Percentiles rank a stretch among this genome's conserved stretches.
Evolutionary conservation across 768 basidiomycete genomes (phyloP).

Genomic region (Auricularia auricula-judae): DNA sequence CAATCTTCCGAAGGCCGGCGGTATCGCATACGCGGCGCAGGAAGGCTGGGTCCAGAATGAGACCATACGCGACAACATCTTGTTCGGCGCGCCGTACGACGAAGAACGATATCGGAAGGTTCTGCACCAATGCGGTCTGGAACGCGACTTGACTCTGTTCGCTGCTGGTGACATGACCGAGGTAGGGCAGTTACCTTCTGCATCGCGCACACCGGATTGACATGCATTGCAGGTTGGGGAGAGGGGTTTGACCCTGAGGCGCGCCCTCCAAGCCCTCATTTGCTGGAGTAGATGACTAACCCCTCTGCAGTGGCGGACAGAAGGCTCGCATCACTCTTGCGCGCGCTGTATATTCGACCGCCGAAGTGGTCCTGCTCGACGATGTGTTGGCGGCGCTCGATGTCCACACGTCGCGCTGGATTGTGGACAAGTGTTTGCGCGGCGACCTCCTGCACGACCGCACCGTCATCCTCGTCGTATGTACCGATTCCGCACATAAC

Average conservation of each 20-base stretch:
- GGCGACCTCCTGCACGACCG: constrained; percentile 29
- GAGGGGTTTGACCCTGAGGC: constrained; percentile 19
- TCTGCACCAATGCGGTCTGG: constrained; percentile 13
- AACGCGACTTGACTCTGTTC: constrained; percentile 22
- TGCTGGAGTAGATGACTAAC: neutral
- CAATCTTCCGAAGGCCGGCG: constrained; percentile 21
- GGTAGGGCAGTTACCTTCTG: neutral
- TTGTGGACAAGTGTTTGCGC: constrained; percentile 37
- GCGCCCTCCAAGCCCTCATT: neutral
- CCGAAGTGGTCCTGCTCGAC: constrained; percentile 56
- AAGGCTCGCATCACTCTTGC: constrained; percentile 46
- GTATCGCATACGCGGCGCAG: constrained; percentile 25
- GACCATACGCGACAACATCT: constrained; percentile 22
- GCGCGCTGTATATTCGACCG: constrained; percentile 47
- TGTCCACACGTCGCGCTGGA: constrained; percentile 40
- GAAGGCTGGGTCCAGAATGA: constrained; percentile 25
- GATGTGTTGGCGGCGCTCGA: constrained; percentile 57
- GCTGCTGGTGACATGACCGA: constrained; percentile 23
- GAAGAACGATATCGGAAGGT: constrained; percentile 19
- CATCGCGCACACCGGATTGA: constrained; percentile 4
- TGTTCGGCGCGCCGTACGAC: constrained; percentile 24
- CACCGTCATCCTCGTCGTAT: constrained; percentile 31
- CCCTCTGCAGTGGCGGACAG: constrained; percentile 37
- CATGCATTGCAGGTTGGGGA: constrained; percentile 25
- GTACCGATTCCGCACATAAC: constrained; percentile 2